Evolutionary conservation across 2,329 filamentous ascomycete genomes (phyloP), one percentile per base, ranked within the genome.

Genomic region (Domatiomyces globalis): DNA sequence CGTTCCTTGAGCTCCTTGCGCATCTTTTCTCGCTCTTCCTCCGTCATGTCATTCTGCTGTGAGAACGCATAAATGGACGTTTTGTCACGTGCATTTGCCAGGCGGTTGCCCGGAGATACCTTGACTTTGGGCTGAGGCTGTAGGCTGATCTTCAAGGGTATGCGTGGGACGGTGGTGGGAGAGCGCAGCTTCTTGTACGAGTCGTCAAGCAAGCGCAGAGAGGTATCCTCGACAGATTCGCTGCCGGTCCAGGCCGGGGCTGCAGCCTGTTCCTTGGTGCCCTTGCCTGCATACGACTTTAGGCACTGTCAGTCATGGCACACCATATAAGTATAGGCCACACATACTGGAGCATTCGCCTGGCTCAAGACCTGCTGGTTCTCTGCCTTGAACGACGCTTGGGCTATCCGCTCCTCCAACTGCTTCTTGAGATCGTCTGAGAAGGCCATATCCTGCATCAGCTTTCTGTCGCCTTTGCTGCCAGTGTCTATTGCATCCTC

Each of bases 121-220:
- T 62, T 64, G 45, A 67, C 69, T 54, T 69, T 73, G 27, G 69
- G 64, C 43, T 67, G 58, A 8, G 72, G 72, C 43, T 72, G 70
- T 12, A 76, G 66, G 54, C 69, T 71, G 22, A 70, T 63, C 1
- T 72, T 68, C 3, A 9, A 45, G 33, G 45, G 63, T 57, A 42
- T 59, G 58, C 17, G 65, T 6, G 67, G 61, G 8, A 65, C 61
- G 18, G 66, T 72, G 43, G 67, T 67, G 1, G 70, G 65, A 22
- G 65, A 63, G 42, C 72, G 71, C 12, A 77, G 62, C 17, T 76
- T 77, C 62, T 80, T 81, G 59, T 78, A 75, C 15, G 76, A 72
- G 60, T 81, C 79, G 46, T 77, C 75, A 8, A 83, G 71, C 85
- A 96, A 96, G 29, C 92, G 81, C 47, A 94, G 70, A 19, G 87